phyloP scores from a whole-genome alignment of 164 flowering plant species.

The Sextonia rubra region DNA sequence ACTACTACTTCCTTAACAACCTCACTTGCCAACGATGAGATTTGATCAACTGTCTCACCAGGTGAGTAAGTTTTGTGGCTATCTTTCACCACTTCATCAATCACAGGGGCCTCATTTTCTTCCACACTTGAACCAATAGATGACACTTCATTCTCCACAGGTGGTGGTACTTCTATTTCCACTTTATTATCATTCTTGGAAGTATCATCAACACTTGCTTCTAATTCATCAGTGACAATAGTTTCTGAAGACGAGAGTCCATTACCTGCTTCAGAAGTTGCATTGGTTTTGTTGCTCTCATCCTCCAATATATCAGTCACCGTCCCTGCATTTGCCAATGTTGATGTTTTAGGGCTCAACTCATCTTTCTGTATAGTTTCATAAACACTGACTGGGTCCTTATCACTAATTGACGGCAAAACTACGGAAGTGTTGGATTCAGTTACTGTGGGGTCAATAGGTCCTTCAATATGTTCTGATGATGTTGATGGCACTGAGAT shows the following conservation, averaged over 20 bases:
- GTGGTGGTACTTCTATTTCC: conserved; percentile 2
- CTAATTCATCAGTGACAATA: conserved; percentile 15
- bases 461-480: conserved; percentile 22
- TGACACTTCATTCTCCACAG: conserved; percentile 5
- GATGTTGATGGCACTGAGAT: conserved; percentile 9
- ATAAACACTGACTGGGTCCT: conserved; percentile 9
- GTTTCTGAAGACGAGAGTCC: conserved; percentile 19
- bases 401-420: conserved; percentile 14
- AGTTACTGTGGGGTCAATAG: conserved; percentile 12
- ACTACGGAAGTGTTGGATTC: conserved; percentile 15
- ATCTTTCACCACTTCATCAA: conserved; percentile 18
- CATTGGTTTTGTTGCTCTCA: conserved; percentile 9
- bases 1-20: conserved; percentile 17
- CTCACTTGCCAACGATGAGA: conserved; percentile 21
- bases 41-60: conserved; percentile 19
- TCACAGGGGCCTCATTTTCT: conserved; percentile 21
- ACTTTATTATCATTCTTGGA: conserved; percentile 6
- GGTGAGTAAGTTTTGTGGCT: conserved; percentile 14
- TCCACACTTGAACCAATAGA: conserved; percentile 20
- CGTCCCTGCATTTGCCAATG: conserved; percentile 20
- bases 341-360: conserved; percentile 10
- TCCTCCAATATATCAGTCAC: conserved; percentile 18
- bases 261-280: conserved; percentile 18
- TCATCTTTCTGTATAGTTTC: conserved; percentile 19
- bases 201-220: conserved; percentile 13